Percentiles rank a stretch among this genome's conserved stretches.
Conservation (phyloP, 2,329 filamentous ascomycete species). For the Aspergillus pseudoterreus region DNA sequence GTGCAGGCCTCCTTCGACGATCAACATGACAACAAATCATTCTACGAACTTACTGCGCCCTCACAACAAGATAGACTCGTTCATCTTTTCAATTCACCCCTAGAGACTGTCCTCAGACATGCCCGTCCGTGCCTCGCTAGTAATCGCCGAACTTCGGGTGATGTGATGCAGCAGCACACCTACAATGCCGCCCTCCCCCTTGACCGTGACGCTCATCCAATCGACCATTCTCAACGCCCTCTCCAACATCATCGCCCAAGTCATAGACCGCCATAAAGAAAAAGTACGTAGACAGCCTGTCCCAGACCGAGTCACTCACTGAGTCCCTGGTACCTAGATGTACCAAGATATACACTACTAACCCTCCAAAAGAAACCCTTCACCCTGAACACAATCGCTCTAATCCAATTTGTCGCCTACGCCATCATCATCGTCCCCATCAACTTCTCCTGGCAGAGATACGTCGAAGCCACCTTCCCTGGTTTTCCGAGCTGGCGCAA, state of each 20-base stretch:
- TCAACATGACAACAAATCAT: not conserved
- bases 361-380: conserved; percentile 46
- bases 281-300: conserved; percentile 19
- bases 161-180: not conserved
- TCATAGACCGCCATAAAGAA: conserved; percentile 35
- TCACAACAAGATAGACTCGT: too few species aligned
- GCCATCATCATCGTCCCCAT: conserved; percentile 70
- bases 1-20: not conserved
- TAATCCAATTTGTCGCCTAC: conserved; percentile 76
- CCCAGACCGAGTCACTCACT: too few species aligned
- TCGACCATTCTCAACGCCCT: conserved; percentile 36
- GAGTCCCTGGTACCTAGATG: too few species aligned
- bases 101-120: not conserved
- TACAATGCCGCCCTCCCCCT: conserved; percentile 23
- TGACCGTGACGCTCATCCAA: conserved; percentile 35
- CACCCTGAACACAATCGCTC: conserved; percentile 60
- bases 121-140: not conserved
- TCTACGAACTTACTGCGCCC: too few species aligned
- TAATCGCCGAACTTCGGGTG: too few species aligned
- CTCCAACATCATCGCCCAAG: conserved; percentile 36
- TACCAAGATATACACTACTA: not conserved
- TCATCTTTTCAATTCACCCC: too few species aligned
- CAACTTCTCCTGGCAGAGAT: conserved; percentile 84
- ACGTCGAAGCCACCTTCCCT: conserved; percentile 71
- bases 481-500: conserved; percentile 46